Evolutionary conservation across 2,329 filamentous ascomycete species (phyloP).

Genomic region (Colletotrichum sp.): DNA sequence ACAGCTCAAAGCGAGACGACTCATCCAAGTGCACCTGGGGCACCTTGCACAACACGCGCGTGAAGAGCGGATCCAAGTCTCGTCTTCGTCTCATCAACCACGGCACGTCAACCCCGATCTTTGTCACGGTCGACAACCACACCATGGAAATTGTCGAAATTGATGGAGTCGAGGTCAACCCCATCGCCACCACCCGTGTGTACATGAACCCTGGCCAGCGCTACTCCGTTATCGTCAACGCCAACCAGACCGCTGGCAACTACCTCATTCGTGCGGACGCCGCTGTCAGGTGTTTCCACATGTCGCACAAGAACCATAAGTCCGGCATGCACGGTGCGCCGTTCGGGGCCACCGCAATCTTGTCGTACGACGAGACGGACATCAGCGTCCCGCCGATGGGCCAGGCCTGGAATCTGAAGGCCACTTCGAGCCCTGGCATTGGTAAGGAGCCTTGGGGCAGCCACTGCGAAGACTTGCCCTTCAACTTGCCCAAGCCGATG

Average conservation of each 20-base stretch:
- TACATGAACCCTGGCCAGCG: slow-evolving; percentile 45
- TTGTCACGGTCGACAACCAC: slow-evolving; percentile 44
- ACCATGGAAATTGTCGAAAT: slow-evolving; percentile 41
- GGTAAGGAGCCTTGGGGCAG: slow-evolving; percentile 15
- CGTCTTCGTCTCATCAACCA: slow-evolving; percentile 45
- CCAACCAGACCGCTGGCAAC: slow-evolving; percentile 33
- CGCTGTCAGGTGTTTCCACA: slow-evolving; percentile 13
- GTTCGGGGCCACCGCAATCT: slow-evolving; percentile 20
- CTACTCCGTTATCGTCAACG: slow-evolving; percentile 37
- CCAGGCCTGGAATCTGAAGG: slow-evolving; percentile 15
- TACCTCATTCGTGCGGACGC: slow-evolving; percentile 39
- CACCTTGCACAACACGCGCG: slow-evolving; percentile 32
- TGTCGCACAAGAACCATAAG: slow-evolving; percentile 12
- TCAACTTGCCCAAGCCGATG: slow-evolving; percentile 22
- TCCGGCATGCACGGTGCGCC: slow-evolving; percentile 1
- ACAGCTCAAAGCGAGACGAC: background rate
- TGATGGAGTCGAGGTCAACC: slow-evolving; percentile 42
- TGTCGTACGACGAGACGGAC: slow-evolving; percentile 23
- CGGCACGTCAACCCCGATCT: slow-evolving; percentile 41
- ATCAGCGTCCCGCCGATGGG: slow-evolving; percentile 7
- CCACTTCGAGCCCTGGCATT: background rate
- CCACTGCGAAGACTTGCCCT: slow-evolving; percentile 22
- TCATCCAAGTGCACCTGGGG: slow-evolving; percentile 32
- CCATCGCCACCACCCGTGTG: slow-evolving; percentile 35
- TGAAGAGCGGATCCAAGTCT: slow-evolving; percentile 29